These are phyloP conservation scores for Diutina siamensis DNA, from an alignment of 1,139 yeast species.

Conservation along the genomic window DNA sequence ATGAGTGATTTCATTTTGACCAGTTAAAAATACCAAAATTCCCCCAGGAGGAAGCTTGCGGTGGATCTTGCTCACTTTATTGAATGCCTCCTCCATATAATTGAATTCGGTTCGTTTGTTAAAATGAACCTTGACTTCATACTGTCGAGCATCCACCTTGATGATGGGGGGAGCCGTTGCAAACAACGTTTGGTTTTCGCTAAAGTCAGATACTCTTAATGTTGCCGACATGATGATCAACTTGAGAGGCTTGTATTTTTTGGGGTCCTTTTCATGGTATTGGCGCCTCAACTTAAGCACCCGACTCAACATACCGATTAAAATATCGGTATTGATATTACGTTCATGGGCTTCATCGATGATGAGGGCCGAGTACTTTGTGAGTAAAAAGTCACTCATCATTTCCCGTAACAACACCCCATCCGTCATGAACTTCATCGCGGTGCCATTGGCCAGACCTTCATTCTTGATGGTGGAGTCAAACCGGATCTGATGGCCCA, in stretches of 20 bases:
- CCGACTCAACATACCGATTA: slow-evolving; percentile 89
- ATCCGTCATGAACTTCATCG: slow-evolving; percentile 94
- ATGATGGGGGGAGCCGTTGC: slow-evolving; percentile 78
- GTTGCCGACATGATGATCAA: slow-evolving; percentile 91
- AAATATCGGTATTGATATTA: slow-evolving; percentile 87
- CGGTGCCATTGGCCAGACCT: slow-evolving; percentile 43
- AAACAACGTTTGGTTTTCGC: slow-evolving; percentile 68
- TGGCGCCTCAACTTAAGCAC: slow-evolving; percentile 62
- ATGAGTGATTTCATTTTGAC: slow-evolving; percentile 80
- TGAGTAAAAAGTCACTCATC: slow-evolving; percentile 73
- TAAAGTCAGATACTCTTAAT: slow-evolving; percentile 81
- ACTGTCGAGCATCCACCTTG: slow-evolving; percentile 90
- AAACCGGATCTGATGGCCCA: slow-evolving; percentile 87
- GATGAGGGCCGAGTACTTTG: slow-evolving; percentile 73
- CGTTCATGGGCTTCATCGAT: slow-evolving; percentile 99
- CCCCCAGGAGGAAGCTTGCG: slow-evolving; percentile 86
- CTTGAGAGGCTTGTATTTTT: slow-evolving; percentile 45
- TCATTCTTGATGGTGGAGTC: slow-evolving; percentile 60
- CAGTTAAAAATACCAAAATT: slow-evolving; percentile 81
- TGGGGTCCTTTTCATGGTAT: slow-evolving; percentile 10
- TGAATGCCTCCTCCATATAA: slow-evolving; percentile 79
- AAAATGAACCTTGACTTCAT: slow-evolving; percentile 88
- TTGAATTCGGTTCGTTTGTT: slow-evolving; percentile 66
- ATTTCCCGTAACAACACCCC: slow-evolving; percentile 91
- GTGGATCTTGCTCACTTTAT: slow-evolving; percentile 81